A percentile compares a stretch with the other conserved stretches of the same genome.
Evolutionary conservation across 805 yeast species (phyloP).

Genomic region (Wickerhamomyces subpelliculosus): DNA sequence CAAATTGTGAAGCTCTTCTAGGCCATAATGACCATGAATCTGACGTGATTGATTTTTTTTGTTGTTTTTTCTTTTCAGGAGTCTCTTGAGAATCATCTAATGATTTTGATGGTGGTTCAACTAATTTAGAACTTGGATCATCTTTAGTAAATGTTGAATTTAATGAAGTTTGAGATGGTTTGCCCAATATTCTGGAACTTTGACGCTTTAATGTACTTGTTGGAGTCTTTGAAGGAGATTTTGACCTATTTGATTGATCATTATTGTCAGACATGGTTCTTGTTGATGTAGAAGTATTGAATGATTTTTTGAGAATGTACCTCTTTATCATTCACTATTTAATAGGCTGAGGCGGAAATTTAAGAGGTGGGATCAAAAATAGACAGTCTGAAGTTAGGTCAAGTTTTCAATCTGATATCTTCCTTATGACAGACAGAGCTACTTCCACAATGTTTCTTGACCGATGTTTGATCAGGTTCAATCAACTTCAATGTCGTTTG

Average conservation of each 20-base stretch:
- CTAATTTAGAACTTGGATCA: neutral
- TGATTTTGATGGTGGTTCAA: neutral
- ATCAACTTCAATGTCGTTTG: too few relatives aligned
- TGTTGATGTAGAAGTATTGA: neutral
- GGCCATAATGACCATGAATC: conserved; percentile 4
- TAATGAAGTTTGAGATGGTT: neutral
- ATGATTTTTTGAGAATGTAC: too few relatives aligned
- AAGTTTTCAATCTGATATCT: too few relatives aligned
- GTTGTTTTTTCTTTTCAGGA: neutral
- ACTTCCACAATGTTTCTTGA: too few relatives aligned
- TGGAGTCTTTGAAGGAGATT: neutral
- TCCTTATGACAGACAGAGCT: too few relatives aligned
- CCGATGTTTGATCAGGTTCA: too few relatives aligned
- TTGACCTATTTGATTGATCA: neutral
- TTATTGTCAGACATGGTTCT: neutral
- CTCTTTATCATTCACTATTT: too few relatives aligned
- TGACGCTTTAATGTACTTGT: neutral
- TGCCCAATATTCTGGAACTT: conserved; percentile 1
- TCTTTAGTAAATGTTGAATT: neutral
- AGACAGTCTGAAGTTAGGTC: too few relatives aligned
- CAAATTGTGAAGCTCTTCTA: too few relatives aligned
- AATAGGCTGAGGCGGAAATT: too few relatives aligned
- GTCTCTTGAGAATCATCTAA: neutral
- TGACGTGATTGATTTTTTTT: neutral
- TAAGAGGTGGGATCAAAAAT: too few relatives aligned